Evolutionary conservation across 2,329 filamentous ascomycete genomes (phyloP).

Genomic region (Fusarium hostae): DNA sequence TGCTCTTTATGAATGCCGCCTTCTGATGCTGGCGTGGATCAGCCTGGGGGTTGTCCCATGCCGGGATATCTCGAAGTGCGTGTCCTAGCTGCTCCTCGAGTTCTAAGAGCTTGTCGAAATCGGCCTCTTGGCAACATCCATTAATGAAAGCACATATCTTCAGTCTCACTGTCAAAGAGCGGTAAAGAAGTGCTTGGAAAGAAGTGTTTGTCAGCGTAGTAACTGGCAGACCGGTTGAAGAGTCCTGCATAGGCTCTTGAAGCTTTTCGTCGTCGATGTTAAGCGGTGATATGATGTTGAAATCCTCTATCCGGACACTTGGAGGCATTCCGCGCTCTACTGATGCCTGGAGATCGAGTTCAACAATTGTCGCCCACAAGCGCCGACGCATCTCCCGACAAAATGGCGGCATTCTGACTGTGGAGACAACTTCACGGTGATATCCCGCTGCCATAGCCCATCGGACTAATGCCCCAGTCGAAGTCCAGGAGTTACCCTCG

Average conservation of each 20-base stretch:
- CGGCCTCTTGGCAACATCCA: neutral
- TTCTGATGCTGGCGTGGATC: neutral
- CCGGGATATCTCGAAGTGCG: neutral
- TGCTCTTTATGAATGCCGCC: neutral
- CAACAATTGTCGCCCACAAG: neutral
- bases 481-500: neutral
- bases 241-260: neutral
- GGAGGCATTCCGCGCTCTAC: neutral
- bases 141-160: neutral
- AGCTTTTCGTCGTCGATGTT: neutral
- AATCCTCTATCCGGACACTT: neutral
- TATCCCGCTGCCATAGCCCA: neutral
- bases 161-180: rapidly evolving
- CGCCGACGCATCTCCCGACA: neutral
- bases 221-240: rapidly evolving
- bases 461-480: rapidly evolving
- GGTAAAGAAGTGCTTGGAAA: neutral
- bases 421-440: neutral
- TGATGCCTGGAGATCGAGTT: neutral
- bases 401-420: neutral
- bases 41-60: neutral
- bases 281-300: neutral
- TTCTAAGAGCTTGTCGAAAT: neutral
- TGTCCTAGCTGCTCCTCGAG: neutral
- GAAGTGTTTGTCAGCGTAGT: neutral